These are phyloP conservation scores for Fusarium continuum DNA, from an alignment of 2,329 filamentous ascomycete genomes.

Conservation along the genomic window DNA sequence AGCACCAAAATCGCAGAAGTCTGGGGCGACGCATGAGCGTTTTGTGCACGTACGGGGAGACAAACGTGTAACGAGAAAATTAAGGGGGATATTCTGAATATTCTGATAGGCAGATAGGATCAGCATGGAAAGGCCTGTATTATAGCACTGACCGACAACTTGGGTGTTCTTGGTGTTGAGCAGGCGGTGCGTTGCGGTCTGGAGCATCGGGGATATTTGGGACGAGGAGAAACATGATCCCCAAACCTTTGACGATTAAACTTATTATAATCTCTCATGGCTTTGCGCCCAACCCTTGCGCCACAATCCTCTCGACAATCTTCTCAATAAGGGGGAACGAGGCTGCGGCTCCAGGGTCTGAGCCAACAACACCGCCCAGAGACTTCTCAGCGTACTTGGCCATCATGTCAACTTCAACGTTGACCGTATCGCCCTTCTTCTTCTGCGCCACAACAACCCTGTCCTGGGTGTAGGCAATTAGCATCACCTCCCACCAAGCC, in stretches of 20 bases:
- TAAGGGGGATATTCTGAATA: neutral
- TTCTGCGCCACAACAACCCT: constrained; percentile 86
- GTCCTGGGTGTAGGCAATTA: constrained; percentile 96
- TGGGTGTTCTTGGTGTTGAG: neutral
- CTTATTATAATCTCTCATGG: constrained; percentile 18
- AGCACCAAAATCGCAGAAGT: constrained; percentile 77
- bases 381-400: constrained; percentile 91
- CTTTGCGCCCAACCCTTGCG: constrained; percentile 61
- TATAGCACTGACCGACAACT: too few species aligned
- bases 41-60: neutral
- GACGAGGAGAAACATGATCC: constrained; percentile 36
- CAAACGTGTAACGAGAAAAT: neutral
- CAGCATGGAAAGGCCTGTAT: neutral
- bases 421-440: constrained; percentile 81
- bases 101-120: neutral
- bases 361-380: constrained; percentile 74
- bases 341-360: constrained; percentile 57
- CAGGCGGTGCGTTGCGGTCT: neutral
- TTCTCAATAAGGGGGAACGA: constrained; percentile 71
- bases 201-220: neutral
- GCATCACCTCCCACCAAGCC: constrained; percentile 95
- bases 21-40: constrained; percentile 65
- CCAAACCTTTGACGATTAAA: constrained; percentile 26
- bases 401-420: constrained; percentile 92
- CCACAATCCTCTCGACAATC: constrained; percentile 78